These are phyloP conservation scores for Inga oerstediana DNA, from an alignment of 306 rosid species.

Conservation along the genomic window DNA sequence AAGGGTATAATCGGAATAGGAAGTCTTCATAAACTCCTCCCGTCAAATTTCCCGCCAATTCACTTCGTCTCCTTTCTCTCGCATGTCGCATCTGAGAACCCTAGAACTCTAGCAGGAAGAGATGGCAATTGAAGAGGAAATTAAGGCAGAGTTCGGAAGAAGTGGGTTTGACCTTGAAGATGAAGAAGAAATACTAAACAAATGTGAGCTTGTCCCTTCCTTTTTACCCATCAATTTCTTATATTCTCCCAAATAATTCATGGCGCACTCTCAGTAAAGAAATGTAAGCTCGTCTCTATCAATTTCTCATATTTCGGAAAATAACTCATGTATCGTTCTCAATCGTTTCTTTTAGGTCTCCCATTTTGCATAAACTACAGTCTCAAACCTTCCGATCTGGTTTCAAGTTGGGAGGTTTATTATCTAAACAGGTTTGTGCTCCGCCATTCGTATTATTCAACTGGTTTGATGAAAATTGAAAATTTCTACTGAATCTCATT, in stretches of 20 bases:
- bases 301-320: background rate
- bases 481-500: background rate
- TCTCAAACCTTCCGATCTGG: constrained; percentile 76
- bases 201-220: constrained; percentile 54
- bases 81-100: constrained; percentile 46
- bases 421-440: constrained; percentile 79
- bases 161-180: constrained; percentile 61
- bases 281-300: constrained; percentile 52
- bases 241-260: background rate
- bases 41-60: constrained; percentile 67
- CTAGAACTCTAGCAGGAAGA: constrained; percentile 44
- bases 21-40: background rate
- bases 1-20: constrained; percentile 31
- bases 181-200: constrained; percentile 70
- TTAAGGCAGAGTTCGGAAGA: constrained; percentile 62
- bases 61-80: constrained; percentile 5
- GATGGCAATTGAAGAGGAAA: constrained; percentile 75
- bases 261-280: constrained; percentile 34
- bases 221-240: constrained; percentile 3
- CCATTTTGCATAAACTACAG: constrained; percentile 74
- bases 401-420: constrained; percentile 89
- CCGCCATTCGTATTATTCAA: constrained; percentile 3
- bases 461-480: background rate
- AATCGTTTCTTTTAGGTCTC: constrained; percentile 50
- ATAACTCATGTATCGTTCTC: background rate